A percentile compares a stretch with the other conserved stretches of the same genome.
phyloP scores from a whole-genome alignment of 768 basidiomycete species.

The Lentinula lateritia region DNA sequence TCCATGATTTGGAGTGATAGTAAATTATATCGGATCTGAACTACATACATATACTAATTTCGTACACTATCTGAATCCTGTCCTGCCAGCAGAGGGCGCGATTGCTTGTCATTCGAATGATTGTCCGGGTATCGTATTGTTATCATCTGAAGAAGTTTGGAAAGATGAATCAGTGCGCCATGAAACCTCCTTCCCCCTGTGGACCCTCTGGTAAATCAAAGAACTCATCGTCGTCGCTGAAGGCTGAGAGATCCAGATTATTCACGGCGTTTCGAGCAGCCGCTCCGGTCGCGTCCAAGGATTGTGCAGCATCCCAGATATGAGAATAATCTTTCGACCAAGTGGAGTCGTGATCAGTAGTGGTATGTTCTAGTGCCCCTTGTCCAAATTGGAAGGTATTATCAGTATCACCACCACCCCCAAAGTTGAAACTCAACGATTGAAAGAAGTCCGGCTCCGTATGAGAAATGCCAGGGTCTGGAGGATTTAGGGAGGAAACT shows the following conservation, averaged over 20 bases:
- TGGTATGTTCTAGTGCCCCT: not conserved
- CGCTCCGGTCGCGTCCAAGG: not conserved
- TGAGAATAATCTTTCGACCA: not conserved
- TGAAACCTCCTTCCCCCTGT: not conserved
- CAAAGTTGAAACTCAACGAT: not conserved
- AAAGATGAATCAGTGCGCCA: not conserved
- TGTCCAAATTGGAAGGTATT: not conserved
- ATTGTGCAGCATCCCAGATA: not conserved
- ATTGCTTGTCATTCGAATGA: too few species aligned
- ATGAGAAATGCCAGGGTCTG: not conserved
- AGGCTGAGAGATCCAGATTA: not conserved
- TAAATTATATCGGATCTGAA: too few species aligned
- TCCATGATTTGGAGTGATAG: too few species aligned
- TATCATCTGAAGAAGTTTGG: too few species aligned
- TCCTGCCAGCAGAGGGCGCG: too few species aligned
- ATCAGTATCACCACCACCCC: not conserved
- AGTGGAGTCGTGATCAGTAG: too few species aligned
- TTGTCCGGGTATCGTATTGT: too few species aligned
- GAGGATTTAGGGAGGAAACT: not conserved
- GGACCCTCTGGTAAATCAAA: constrained; percentile 1
- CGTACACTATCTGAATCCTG: too few species aligned
- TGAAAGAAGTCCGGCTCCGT: not conserved
- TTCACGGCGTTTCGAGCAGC: not conserved
- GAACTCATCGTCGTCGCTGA: not conserved
- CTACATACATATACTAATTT: too few species aligned